phyloP scores from a whole-genome alignment of 768 basidiomycete genomes.

The Trametes punicea region DNA sequence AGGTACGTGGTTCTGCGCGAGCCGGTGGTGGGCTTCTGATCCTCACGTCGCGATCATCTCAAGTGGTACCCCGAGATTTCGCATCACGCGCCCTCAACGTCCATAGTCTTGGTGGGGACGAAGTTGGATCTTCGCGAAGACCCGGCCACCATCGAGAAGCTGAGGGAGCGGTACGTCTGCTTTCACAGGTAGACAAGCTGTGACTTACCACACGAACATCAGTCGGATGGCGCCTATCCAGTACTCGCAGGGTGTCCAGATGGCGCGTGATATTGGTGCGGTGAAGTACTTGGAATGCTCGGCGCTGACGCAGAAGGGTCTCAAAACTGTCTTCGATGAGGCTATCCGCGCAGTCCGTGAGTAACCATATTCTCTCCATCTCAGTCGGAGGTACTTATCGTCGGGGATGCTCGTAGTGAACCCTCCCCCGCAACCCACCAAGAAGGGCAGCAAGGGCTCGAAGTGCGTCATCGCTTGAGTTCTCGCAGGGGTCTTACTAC shows the following conservation, averaged over 20 bases:
- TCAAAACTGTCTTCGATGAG: slow-evolving; percentile 99
- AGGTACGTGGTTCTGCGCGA: slow-evolving; percentile 49
- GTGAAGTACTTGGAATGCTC: slow-evolving; percentile 97
- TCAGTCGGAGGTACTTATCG: neutral
- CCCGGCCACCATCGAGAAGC: slow-evolving; percentile 85
- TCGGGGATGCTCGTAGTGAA: slow-evolving; percentile 50
- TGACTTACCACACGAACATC: too few species aligned
- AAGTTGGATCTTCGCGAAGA: slow-evolving; percentile 98
- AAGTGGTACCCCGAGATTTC: slow-evolving; percentile 98
- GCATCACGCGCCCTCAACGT: slow-evolving; percentile 94
- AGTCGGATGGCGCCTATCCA: slow-evolving; percentile 95
- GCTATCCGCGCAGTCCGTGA: slow-evolving; percentile 94
- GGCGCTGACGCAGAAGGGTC: slow-evolving; percentile 94
- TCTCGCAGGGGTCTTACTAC: slow-evolving; percentile 21
- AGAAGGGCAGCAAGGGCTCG: slow-evolving; percentile 45
- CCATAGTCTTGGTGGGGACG: slow-evolving; percentile 92
- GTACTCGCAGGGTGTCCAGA: slow-evolving; percentile 85
- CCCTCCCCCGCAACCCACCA: slow-evolving; percentile 56
- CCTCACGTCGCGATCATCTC: slow-evolving; percentile 12
- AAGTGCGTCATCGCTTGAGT: slow-evolving; percentile 72
- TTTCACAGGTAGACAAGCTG: too few species aligned
- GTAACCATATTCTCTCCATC: slow-evolving; percentile 33
- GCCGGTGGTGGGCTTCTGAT: slow-evolving; percentile 9
- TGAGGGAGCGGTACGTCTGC: slow-evolving; percentile 85
- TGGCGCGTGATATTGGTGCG: slow-evolving; percentile 92